These are phyloP conservation scores for Tolypocladium paradoxum DNA, from an alignment of 2,329 filamentous ascomycete genomes.

Conservation along the genomic window DNA sequence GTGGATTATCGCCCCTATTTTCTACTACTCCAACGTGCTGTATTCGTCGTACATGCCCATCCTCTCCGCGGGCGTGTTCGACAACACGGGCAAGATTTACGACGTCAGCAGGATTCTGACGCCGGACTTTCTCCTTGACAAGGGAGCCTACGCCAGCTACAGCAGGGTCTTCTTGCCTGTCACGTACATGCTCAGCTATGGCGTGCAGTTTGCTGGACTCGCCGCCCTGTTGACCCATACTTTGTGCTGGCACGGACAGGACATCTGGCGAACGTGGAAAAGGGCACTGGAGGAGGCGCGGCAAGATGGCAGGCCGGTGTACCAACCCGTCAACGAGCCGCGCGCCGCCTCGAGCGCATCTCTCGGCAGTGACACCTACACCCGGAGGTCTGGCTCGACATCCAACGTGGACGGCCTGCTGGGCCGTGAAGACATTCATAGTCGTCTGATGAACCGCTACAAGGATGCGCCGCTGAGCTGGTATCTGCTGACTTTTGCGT, in stretches of 20 bases:
- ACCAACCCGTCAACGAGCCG: slow-evolving; percentile 37
- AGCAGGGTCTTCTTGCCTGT: slow-evolving; percentile 78
- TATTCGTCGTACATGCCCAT: slow-evolving; percentile 83
- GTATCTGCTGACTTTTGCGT: slow-evolving; percentile 67
- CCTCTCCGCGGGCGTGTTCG: slow-evolving; percentile 73
- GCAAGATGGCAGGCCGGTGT: slow-evolving; percentile 36
- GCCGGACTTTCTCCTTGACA: slow-evolving; percentile 65
- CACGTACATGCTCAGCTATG: slow-evolving; percentile 80
- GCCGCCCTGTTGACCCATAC: slow-evolving; percentile 74
- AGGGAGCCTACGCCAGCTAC: slow-evolving; percentile 66
- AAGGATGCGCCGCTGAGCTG: slow-evolving; percentile 71
- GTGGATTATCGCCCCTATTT: slow-evolving; percentile 71
- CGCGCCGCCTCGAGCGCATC: slow-evolving; percentile 8
- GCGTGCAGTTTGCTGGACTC: slow-evolving; percentile 73
- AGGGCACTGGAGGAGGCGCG: slow-evolving; percentile 55
- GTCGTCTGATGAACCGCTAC: slow-evolving; percentile 72
- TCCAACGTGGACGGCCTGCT: slow-evolving; percentile 44
- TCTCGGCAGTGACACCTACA: slow-evolving; percentile 9
- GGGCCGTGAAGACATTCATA: slow-evolving; percentile 70
- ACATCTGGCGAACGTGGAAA: slow-evolving; percentile 70
- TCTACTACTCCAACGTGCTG: slow-evolving; percentile 71
- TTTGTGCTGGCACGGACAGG: slow-evolving; percentile 71
- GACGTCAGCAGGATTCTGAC: slow-evolving; percentile 74
- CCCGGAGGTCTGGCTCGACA: slow-evolving; percentile 22
- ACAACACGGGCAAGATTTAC: slow-evolving; percentile 72